These are phyloP conservation scores for Boletus rubescentipes DNA, from an alignment of 768 basidiomycete species.

Conservation along the genomic window DNA sequence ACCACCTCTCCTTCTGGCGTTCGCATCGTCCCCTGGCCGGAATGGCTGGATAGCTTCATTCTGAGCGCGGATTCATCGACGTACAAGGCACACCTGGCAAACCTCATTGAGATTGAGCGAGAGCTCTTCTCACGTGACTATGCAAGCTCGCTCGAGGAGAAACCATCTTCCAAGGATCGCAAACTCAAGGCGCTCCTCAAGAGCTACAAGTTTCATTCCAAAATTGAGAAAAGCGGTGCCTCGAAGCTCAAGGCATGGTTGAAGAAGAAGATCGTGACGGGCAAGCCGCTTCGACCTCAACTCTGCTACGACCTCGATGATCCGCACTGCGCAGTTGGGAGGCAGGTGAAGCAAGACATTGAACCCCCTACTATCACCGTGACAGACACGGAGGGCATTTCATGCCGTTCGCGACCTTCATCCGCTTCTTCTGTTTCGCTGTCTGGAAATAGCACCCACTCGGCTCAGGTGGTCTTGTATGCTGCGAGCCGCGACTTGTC, in stretches of 20 bases:
- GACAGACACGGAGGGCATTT: conserved; percentile 24
- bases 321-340: conserved; percentile 39
- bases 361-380: conserved; percentile 20
- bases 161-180: conserved; percentile 30
- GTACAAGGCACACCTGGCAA: conserved; percentile 37
- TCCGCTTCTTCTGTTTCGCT: conserved; percentile 1
- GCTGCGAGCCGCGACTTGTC: conserved; percentile 57
- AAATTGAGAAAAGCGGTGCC: conserved; percentile 37
- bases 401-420: conserved; percentile 12
- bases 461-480: conserved; percentile 48
- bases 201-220: conserved; percentile 38
- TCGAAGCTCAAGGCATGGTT: conserved; percentile 63
- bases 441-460: conserved; percentile 42
- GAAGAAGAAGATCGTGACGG: conserved; percentile 52
- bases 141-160: conserved; percentile 24
- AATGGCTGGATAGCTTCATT: conserved; percentile 40
- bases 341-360: conserved; percentile 31
- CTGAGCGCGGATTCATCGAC: conserved; percentile 35
- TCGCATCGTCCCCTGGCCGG: conserved; percentile 37
- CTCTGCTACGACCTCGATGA: conserved; percentile 43
- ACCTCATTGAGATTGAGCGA: conserved; percentile 36
- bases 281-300: conserved; percentile 38
- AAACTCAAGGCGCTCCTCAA: conserved; percentile 44
- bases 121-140: conserved; percentile 30
- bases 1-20: conserved; percentile 24